Conservation (phyloP, 1,139 yeast species). For the Schwanniomyces etchellsii region DNA sequence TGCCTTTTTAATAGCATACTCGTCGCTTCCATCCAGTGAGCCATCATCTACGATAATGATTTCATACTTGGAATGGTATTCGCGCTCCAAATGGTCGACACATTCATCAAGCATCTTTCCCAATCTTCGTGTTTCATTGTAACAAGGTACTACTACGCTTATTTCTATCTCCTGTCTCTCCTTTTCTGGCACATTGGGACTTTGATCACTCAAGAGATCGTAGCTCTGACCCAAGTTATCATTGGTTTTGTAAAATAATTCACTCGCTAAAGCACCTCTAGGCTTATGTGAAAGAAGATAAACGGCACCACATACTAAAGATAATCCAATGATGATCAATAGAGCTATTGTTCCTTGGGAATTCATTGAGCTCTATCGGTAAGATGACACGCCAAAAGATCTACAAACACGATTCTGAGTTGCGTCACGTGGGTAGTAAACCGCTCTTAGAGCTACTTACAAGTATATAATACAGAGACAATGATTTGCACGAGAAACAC, state of each 20-base stretch:
- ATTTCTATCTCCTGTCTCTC: constrained; percentile 36
- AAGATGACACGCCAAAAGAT: no score
- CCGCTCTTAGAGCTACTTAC: no score
- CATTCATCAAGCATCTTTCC: constrained; percentile 76
- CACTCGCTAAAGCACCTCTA: constrained; percentile 47
- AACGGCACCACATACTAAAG: constrained; percentile 34
- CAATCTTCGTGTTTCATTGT: constrained; percentile 74
- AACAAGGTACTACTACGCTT: constrained; percentile 86
- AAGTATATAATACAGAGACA: no score
- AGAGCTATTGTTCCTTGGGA: no score
- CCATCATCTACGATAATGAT: constrained; percentile 90
- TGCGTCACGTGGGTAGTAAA: no score
- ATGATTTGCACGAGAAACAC: no score
- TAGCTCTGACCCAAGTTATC: constrained; percentile 15
- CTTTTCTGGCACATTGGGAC: constrained; percentile 24
- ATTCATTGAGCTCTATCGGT: no score
- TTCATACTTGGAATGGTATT: constrained; percentile 49
- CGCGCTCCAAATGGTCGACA: constrained; percentile 44
- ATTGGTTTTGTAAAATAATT: constrained; percentile 44
- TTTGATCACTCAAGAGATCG: constrained; percentile 25
- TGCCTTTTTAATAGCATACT: constrained; percentile 68
- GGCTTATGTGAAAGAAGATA: constrained; percentile 59
- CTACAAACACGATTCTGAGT: no score
- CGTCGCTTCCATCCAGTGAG: constrained; percentile 73
- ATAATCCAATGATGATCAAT: constrained; percentile 6